Conservation (phyloP, 331 rosid genomes). For the Prunus yedoensis region DNA sequence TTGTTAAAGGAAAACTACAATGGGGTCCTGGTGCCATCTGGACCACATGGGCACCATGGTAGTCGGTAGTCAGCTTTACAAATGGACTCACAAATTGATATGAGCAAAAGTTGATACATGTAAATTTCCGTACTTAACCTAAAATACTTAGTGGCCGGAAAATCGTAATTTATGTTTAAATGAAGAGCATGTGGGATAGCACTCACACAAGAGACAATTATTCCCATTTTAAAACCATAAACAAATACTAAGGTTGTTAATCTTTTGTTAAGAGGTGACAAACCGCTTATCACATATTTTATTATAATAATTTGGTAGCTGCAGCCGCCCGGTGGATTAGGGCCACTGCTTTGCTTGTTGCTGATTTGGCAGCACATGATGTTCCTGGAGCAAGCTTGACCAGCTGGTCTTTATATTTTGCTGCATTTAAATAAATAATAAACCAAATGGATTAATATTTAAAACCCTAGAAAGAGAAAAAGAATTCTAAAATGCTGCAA, state of each 20-base stretch:
- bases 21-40: background rate
- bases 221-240: background rate
- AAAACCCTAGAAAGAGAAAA: too few relatives aligned
- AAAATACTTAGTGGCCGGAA: background rate
- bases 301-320: background rate
- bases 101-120: background rate
- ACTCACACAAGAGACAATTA: background rate
- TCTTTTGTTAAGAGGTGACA: background rate
- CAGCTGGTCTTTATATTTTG: background rate
- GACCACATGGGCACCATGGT: background rate
- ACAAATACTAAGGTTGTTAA: background rate
- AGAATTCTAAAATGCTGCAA: background rate
- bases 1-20: background rate
- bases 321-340: conserved; percentile 9
- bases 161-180: background rate
- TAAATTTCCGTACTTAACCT: background rate
- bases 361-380: conserved; percentile 6
- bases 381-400: background rate
- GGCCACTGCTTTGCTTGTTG: conserved; percentile 5
- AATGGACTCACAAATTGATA: background rate
- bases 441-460: background rate
- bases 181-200: background rate
- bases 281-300: background rate
- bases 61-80: background rate
- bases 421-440: background rate